phyloP scores from a whole-genome alignment of 768 basidiomycete genomes.

The Clitopilus hobsonii region DNA sequence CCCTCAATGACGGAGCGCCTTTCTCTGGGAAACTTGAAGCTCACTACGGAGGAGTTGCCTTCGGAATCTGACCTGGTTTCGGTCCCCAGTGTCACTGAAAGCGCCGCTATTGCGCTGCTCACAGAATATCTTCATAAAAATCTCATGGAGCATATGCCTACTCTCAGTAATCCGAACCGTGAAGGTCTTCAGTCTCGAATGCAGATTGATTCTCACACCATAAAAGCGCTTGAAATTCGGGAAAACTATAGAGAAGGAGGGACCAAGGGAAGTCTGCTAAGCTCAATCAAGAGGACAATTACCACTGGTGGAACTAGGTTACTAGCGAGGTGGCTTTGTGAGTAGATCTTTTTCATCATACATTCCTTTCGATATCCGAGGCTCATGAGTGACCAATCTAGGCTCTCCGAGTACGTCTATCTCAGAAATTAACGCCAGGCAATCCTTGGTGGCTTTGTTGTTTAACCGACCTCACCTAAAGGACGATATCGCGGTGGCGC shows the following conservation, averaged over 20 bases:
- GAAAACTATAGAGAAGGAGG: slow-evolving; percentile 74
- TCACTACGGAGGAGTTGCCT: too few species aligned
- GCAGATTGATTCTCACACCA: slow-evolving; percentile 87
- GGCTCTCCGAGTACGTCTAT: slow-evolving; percentile 82
- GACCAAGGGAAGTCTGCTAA: slow-evolving; percentile 66
- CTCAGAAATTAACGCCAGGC: slow-evolving; percentile 65
- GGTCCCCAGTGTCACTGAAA: too few species aligned
- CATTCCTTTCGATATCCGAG: slow-evolving; percentile 2
- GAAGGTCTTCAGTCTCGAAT: slow-evolving; percentile 59
- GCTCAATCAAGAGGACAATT: slow-evolving; percentile 69
- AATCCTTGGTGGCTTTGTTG: slow-evolving; percentile 75
- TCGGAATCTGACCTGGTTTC: too few species aligned
- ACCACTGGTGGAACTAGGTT: slow-evolving; percentile 77
- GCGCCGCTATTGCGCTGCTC: slow-evolving; percentile 54
- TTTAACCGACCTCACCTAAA: slow-evolving; percentile 55
- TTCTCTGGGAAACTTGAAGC: too few species aligned
- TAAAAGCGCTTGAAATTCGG: slow-evolving; percentile 82
- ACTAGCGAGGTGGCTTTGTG: slow-evolving; percentile 75
- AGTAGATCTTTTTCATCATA: slow-evolving; percentile 30
- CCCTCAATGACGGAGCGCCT: too few species aligned
- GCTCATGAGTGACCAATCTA: slow-evolving; percentile 30
- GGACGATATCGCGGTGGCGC: slow-evolving; percentile 50
- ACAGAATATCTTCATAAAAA: slow-evolving; percentile 61
- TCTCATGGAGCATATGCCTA: slow-evolving; percentile 77
- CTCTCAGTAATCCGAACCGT: slow-evolving; percentile 48